phyloP scores from a whole-genome alignment of 1,284 basidiomycete species.

The Trichosporon sp. region DNA sequence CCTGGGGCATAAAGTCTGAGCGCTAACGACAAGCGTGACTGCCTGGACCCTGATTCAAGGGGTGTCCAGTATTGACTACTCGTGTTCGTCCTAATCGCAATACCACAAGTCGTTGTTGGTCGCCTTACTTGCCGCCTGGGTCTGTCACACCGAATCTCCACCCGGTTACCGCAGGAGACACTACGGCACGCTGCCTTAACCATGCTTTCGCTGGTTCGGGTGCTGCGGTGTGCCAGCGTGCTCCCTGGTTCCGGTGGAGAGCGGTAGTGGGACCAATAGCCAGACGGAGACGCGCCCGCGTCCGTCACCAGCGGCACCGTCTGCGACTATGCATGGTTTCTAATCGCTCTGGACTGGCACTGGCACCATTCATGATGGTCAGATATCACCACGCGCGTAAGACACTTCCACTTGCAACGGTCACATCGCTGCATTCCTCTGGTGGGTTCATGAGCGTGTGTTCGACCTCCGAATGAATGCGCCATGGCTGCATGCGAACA shows the following conservation, averaged over 20 bases:
- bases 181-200: slow-evolving; percentile 12
- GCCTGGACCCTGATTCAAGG: slow-evolving; percentile 11
- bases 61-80: neutral
- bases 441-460: slow-evolving; percentile 3
- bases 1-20: neutral
- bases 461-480: slow-evolving; percentile 2
- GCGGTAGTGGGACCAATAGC: neutral
- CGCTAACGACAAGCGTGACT: slow-evolving; percentile 2
- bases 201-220: slow-evolving; percentile 1
- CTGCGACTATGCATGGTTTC: neutral
- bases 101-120: neutral
- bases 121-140: neutral
- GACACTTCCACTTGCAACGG: neutral
- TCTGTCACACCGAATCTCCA: slow-evolving; percentile 1
- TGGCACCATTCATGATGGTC: neutral
- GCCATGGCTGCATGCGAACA: slow-evolving; percentile 4
- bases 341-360: neutral
- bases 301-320: neutral
- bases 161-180: neutral
- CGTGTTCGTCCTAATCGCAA: too few species aligned
- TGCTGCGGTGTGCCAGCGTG: neutral
- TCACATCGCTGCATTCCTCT: slow-evolving; percentile 8
- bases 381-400: neutral
- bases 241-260: neutral
- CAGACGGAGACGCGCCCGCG: slow-evolving; percentile 6